phyloP scores from a whole-genome alignment of 169 alveolate genomes.

The Neospora caninum region DNA sequence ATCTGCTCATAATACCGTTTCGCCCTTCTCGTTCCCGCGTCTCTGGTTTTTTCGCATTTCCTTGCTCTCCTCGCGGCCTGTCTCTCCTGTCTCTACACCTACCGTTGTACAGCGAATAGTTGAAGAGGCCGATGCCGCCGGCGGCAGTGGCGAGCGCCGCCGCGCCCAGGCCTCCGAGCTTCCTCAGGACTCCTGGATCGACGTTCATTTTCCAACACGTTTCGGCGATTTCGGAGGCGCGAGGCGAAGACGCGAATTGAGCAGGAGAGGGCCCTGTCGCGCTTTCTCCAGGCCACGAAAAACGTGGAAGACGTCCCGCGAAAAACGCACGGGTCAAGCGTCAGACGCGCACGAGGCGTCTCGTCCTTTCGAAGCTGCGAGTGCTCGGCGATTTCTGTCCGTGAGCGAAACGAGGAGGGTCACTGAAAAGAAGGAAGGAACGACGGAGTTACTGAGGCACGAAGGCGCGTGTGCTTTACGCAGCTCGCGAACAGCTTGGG shows the following conservation, averaged over 20 bases:
- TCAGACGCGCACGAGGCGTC: too few species aligned
- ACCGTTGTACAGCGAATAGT: conserved; percentile 46
- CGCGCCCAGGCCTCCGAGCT: conserved; percentile 44
- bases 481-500: too few species aligned
- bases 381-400: too few species aligned
- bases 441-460: too few species aligned
- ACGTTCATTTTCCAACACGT: background rate
- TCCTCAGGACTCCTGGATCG: conserved; percentile 37
- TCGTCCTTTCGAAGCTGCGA: too few species aligned
- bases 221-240: background rate
- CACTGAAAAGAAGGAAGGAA: too few species aligned
- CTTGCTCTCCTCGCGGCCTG: background rate
- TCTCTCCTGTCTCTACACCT: background rate
- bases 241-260: background rate
- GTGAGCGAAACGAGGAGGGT: too few species aligned
- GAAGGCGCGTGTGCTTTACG: too few species aligned
- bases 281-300: background rate
- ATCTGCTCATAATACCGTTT: too few species aligned
- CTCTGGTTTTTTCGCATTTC: background rate
- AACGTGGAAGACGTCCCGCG: background rate
- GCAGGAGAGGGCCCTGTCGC: background rate
- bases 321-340: too few species aligned
- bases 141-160: conserved; percentile 49
- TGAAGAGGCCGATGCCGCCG: conserved; percentile 59
- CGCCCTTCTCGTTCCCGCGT: background rate